Evolutionary conservation across 2,329 filamentous ascomycete species (phyloP), one percentile per base, ranked within the genome.

Genomic region (Alternaria panax): DNA sequence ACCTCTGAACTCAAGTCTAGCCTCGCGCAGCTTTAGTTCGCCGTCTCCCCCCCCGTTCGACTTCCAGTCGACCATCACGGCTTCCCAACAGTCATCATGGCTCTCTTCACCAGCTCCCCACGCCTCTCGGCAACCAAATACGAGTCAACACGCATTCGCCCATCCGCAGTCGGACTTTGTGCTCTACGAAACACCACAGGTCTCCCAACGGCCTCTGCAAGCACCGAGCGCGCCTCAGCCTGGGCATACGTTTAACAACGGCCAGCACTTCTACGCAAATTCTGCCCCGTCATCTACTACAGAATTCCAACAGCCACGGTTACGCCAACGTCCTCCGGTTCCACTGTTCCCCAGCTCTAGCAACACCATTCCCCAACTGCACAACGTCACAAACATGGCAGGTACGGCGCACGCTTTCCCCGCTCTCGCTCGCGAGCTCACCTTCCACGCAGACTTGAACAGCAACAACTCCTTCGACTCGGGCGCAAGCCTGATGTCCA

Each of bases 11-110:
- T 88, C 82, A 74, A 85, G 84, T 84, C 80, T 81, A 81, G 86
- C 87, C 84, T 81, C 82, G 71, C 71, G 84, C 86, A 86, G 84
- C 78, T 87, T 85, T 82, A 78, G 79, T 80, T 81, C 78, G 77
- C 72, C 78, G 76, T 84, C 84, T 83, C 80, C 82, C 82, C 78
- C 83, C 82, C 78, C 80, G 76, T 86, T 84, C 87, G 88, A 89
- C 87, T 87, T 85, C 71, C 75, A 84, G 87, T 88, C 91, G 88
- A 89, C 90, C 89, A 92, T 85, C 86, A 93, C 90, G 90, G 90
- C 90, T 91, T 86, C 88, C 80, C 78, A 80, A 79, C 79, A 81
- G 76, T 87, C 88, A 92, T 73, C 85, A 93, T 93, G 91, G 91
- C 90, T 85, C 88, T 86, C 89, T 85, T 88, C 88, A 86, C 79